A percentile compares a stretch with the other conserved stretches of the same genome.
These are phyloP conservation scores for Coffea canephora DNA, from an alignment of 257 asterid genomes.

Conservation along the genomic window DNA sequence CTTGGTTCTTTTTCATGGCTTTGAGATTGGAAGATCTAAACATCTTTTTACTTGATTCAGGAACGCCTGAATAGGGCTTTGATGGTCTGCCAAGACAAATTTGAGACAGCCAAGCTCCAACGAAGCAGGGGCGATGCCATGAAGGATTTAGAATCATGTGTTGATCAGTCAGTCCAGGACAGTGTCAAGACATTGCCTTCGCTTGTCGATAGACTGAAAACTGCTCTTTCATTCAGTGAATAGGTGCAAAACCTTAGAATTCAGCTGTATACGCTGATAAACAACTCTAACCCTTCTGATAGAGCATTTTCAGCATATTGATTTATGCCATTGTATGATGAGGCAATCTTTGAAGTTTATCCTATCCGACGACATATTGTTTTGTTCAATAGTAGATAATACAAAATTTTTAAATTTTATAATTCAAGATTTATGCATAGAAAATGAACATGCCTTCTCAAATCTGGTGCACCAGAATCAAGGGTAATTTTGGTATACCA, in stretches of 20 bases:
- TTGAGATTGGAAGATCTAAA: background rate
- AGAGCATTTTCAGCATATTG: background rate
- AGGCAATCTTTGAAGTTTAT: background rate
- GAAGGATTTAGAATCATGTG: conserved; percentile 69
- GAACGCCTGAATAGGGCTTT: conserved; percentile 69
- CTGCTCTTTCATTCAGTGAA: conserved; percentile 39
- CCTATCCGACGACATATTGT: too few species aligned
- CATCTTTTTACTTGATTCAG: conserved; percentile 36
- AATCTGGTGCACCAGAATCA: background rate
- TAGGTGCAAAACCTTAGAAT: conserved; percentile 11
- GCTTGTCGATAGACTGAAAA: conserved; percentile 62
- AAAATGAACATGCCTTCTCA: background rate
- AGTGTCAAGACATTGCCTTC: conserved; percentile 63
- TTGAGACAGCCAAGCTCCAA: conserved; percentile 67
- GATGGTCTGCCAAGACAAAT: conserved; percentile 85
- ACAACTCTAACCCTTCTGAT: background rate
- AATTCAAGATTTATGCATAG: background rate
- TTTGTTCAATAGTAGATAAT: too few species aligned
- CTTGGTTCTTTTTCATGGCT: background rate
- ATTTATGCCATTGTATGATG: background rate
- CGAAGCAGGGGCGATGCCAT: conserved; percentile 33
- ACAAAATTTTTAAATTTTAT: too few species aligned
- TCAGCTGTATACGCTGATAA: background rate
- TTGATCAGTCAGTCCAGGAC: conserved; percentile 60
- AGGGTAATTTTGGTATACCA: background rate